Evolutionary conservation across 345 rosid genomes (phyloP).

Genomic region (Arabidopsis suecica): DNA sequence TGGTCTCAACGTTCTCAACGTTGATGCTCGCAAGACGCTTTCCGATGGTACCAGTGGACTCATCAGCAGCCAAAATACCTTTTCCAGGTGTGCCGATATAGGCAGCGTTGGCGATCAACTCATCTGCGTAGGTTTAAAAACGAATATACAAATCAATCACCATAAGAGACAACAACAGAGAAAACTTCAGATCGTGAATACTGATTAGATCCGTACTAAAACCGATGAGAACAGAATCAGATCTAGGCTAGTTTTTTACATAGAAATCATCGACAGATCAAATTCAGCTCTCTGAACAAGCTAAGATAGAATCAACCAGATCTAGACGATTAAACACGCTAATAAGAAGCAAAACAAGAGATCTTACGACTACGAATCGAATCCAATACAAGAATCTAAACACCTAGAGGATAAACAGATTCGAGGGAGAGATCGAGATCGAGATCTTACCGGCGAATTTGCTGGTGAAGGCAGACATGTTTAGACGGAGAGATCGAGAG

Average conservation of each 20-base stretch:
- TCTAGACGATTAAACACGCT: background rate
- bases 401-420: background rate
- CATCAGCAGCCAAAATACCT: constrained; percentile 99
- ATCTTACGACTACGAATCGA: constrained; percentile 13
- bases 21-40: constrained; percentile 93
- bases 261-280: background rate
- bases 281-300: background rate
- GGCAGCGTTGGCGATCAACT: constrained; percentile 82
- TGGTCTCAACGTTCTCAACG: constrained; percentile 84
- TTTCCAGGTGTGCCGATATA: constrained; percentile 98
- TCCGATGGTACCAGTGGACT: constrained; percentile 96
- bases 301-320: constrained; percentile 14
- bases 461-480: constrained; percentile 78
- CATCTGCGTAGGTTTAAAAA: constrained; percentile 51
- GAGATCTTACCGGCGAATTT: constrained; percentile 72
- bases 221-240: constrained; percentile 9
- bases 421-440: background rate
- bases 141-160: background rate
- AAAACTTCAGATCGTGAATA: constrained; percentile 23
- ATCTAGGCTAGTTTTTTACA: constrained; percentile 6
- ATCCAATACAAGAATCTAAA: background rate
- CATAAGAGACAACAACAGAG: background rate
- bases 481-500: background rate
- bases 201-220: constrained; percentile 14
- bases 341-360: constrained; percentile 9